Percentiles rank a stretch among this genome's conserved stretches.
Conservation (phyloP, 495 filamentous ascomycete species). For the Hypoxylon subgilvum region DNA sequence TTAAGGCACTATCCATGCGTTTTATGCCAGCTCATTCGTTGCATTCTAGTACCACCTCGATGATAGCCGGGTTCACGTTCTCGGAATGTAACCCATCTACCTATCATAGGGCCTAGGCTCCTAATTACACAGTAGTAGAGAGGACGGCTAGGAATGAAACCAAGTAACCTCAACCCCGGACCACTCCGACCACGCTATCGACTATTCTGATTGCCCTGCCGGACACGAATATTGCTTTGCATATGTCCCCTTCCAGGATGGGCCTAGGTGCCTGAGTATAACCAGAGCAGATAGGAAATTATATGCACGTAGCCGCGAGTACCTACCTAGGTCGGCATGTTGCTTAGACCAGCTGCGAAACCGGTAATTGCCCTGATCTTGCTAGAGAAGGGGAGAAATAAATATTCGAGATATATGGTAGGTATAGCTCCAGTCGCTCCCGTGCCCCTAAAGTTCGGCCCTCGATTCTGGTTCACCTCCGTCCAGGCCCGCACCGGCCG, state of each 20-base stretch:
- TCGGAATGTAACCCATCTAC: conserved; percentile 1
- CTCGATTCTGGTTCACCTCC: not conserved
- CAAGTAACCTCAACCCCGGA: no score
- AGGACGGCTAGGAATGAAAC: not conserved
- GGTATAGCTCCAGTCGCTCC: not conserved
- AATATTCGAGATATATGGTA: not conserved
- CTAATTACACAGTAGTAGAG: no score
- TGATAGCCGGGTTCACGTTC: not conserved
- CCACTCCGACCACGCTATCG: no score
- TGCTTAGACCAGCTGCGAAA: conserved; percentile 2
- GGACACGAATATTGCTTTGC: no score
- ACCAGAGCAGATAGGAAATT: not conserved
- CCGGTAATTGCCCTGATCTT: conserved; percentile 1
- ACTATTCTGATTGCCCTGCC: no score
- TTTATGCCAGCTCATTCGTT: conserved; percentile 6
- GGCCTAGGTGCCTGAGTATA: not conserved
- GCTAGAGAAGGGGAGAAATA: not conserved
- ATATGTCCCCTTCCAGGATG: conserved; percentile 1
- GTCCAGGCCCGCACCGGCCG: not conserved
- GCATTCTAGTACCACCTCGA: not conserved
- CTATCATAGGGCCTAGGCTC: no score
- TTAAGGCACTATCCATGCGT: not conserved
- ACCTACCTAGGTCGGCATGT: conserved; percentile 4
- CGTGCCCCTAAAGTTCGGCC: not conserved
- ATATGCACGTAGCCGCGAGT: conserved; percentile 1